Evolutionary conservation across 176 grass and related monocot genomes (phyloP).

Genomic region (Triticum urartu): DNA sequence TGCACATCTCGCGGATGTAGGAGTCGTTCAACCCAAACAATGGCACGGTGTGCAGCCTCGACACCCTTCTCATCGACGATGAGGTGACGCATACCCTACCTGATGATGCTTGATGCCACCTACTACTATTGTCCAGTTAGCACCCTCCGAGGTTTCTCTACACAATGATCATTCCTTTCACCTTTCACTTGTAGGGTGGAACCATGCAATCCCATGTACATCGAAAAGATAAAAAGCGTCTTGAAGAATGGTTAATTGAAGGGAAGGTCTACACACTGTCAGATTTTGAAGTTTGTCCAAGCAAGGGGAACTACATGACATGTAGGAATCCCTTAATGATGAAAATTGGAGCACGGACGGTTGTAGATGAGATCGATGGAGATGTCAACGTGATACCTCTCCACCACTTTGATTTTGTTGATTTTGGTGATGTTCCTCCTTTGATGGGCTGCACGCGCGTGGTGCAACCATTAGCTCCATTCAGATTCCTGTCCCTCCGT

Average conservation of each 20-base stretch:
- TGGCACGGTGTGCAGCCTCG: background rate
- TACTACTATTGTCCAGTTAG: background rate
- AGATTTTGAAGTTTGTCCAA: background rate
- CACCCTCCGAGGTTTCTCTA: constrained; percentile 7
- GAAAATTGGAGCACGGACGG: background rate
- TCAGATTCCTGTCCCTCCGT: background rate
- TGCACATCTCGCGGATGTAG: background rate
- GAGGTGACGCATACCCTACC: background rate
- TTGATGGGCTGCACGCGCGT: background rate
- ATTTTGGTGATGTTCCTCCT: background rate
- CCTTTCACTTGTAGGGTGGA: constrained; percentile 21
- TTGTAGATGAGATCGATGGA: constrained; percentile 1
- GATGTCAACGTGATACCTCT: background rate
- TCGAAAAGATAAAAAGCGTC: background rate
- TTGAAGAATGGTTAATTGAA: background rate
- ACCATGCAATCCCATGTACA: constrained; percentile 19
- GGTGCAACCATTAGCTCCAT: too few relatives aligned
- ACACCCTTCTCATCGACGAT: constrained; percentile 26
- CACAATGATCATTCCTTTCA: background rate
- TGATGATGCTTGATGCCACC: background rate
- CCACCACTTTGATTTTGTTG: constrained; percentile 8
- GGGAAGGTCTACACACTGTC: constrained; percentile 18
- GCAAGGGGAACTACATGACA: background rate
- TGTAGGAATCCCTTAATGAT: constrained; percentile 6
- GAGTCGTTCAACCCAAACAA: constrained; percentile 25